These are phyloP conservation scores for Pseudogymnoascus sp. DNA, from an alignment of 2,329 filamentous ascomycete genomes.

Conservation along the genomic window DNA sequence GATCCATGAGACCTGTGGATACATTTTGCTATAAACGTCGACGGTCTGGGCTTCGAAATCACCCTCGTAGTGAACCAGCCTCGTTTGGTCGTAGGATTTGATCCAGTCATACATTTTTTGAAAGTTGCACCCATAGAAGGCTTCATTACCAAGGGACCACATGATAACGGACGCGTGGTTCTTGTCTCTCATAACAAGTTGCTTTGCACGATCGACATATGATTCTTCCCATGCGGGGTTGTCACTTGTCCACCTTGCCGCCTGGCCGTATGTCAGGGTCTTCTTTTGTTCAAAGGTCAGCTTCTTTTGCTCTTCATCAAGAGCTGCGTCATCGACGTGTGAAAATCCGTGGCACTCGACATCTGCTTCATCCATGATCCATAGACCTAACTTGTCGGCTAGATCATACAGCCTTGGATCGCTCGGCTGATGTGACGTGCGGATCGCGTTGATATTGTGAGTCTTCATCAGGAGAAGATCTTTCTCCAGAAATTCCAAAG, in stretches of 20 bases:
- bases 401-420: conserved; percentile 51
- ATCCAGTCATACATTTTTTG: conserved; percentile 39
- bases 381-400: conserved; percentile 55
- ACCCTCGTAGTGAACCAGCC: conserved; percentile 13
- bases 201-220: conserved; percentile 45
- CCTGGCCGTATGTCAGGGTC: conserved; percentile 31
- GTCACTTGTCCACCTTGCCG: conserved; percentile 37
- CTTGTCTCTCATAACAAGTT: conserved; percentile 45
- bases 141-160: conserved; percentile 49
- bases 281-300: conserved; percentile 37
- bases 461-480: conserved; percentile 49
- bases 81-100: conserved; percentile 2
- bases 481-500: conserved; percentile 40
- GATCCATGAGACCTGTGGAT: not conserved
- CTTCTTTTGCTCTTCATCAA: conserved; percentile 9
- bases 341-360: conserved; percentile 42
- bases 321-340: not conserved
- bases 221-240: conserved; percentile 39
- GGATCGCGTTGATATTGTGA: conserved; percentile 61
- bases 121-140: conserved; percentile 47
- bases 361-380: conserved; percentile 45
- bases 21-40: conserved; percentile 13
- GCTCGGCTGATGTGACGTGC: conserved; percentile 59
- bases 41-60: conserved; percentile 1
- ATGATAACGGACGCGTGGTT: conserved; percentile 46